Percentiles rank a stretch among this genome's conserved stretches.
phyloP scores from a whole-genome alignment of 306 rosid species.

The Vachellia collinsii region DNA sequence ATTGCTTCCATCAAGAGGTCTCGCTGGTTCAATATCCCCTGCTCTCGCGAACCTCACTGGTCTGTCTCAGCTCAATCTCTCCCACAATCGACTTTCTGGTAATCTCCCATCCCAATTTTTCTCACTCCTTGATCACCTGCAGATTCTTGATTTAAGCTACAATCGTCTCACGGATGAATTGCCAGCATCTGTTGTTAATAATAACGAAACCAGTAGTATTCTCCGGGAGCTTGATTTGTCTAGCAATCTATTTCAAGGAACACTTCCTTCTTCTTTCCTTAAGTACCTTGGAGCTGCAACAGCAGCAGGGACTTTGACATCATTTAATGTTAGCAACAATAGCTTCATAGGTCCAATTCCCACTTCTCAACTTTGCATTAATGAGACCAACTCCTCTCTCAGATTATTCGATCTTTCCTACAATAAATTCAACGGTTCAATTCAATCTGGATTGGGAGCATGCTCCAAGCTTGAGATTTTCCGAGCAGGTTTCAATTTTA shows the following conservation, averaged over 20 bases:
- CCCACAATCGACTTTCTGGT: conserved; percentile 62
- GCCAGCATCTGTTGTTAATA: conserved; percentile 33
- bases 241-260: conserved; percentile 67
- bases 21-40: conserved; percentile 50
- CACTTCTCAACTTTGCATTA: conserved; percentile 52
- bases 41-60: conserved; percentile 49
- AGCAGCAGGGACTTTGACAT: conserved; percentile 43
- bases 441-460: conserved; percentile 59
- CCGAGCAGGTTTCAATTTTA: conserved; percentile 77
- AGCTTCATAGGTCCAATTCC: conserved; percentile 69
- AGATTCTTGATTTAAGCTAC: conserved; percentile 63
- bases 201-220: conserved; percentile 19
- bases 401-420: conserved; percentile 67
- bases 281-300: conserved; percentile 42
- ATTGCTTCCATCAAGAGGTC: conserved; percentile 55
- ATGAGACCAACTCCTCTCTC: conserved; percentile 41
- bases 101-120: conserved; percentile 48
- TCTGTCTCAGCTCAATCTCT: conserved; percentile 68
- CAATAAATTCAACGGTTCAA: conserved; percentile 54
- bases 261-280: conserved; percentile 55
- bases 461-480: conserved; percentile 70
- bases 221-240: conserved; percentile 66
- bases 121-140: conserved; percentile 47
- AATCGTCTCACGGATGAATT: conserved; percentile 52
- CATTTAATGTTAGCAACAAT: conserved; percentile 85